Percentiles rank a stretch among this genome's conserved stretches.
Evolutionary conservation across 2,329 filamentous ascomycete genomes (phyloP).

Genomic region (Aspergillus pseudoterreus): DNA sequence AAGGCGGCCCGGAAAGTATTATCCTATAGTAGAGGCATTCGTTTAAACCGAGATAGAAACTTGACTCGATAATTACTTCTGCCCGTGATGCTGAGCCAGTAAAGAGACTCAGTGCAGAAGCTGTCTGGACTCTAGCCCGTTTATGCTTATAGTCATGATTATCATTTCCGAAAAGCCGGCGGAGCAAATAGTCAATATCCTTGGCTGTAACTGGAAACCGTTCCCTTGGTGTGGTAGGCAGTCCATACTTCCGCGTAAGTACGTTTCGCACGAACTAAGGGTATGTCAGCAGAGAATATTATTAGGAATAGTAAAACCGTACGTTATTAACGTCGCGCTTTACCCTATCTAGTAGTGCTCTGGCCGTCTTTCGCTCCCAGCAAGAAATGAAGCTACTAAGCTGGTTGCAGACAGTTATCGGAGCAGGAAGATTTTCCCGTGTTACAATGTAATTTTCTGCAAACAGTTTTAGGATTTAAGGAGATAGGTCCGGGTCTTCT

Average conservation of each 20-base stretch:
- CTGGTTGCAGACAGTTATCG: slow-evolving; percentile 4
- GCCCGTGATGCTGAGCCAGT: slow-evolving; percentile 8
- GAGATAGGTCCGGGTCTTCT: slow-evolving; percentile 8
- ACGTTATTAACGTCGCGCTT: slow-evolving; percentile 15
- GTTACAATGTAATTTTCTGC: slow-evolving; percentile 12
- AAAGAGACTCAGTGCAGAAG: slow-evolving; percentile 7
- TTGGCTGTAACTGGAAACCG: slow-evolving; percentile 12
- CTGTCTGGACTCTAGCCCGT: slow-evolving; percentile 9
- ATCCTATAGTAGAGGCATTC: slow-evolving; percentile 18
- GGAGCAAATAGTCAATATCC: slow-evolving; percentile 15
- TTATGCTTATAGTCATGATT: slow-evolving; percentile 9
- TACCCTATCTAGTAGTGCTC: slow-evolving; percentile 4
- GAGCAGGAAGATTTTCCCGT: slow-evolving; percentile 2
- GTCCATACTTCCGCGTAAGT: slow-evolving; percentile 8
- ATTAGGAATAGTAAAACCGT: not conserved
- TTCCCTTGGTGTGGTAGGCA: slow-evolving; percentile 12
- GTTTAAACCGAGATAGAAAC: slow-evolving; percentile 13
- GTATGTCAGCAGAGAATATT: not conserved
- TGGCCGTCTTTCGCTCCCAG: slow-evolving; percentile 14
- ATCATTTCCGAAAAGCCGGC: slow-evolving; percentile 7
- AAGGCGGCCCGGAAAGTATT: not conserved
- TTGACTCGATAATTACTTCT: slow-evolving; percentile 15
- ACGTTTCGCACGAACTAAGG: slow-evolving; percentile 11
- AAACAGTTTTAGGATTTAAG: slow-evolving; percentile 13
- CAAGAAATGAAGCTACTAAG: slow-evolving; percentile 6